Conservation (phyloP, 306 rosid species). For the Castanea crenata region DNA sequence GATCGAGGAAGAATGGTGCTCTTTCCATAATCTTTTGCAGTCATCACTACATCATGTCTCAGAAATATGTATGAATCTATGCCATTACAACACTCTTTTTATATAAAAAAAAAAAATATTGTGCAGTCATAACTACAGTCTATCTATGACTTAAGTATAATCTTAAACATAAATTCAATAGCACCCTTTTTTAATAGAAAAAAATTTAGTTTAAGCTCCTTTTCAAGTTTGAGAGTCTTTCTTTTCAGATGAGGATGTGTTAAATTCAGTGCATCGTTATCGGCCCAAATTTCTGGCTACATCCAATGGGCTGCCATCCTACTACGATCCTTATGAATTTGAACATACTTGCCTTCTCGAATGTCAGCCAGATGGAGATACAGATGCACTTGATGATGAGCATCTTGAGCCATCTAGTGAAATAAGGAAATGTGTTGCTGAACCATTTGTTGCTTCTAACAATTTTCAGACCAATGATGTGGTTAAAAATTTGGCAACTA, state of each 20-base stretch:
- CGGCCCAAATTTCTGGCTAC: conserved; percentile 67
- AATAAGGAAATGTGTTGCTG: conserved; percentile 49
- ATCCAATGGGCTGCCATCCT: conserved; percentile 48
- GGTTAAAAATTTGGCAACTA: conserved; percentile 49
- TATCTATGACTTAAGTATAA: neutral
- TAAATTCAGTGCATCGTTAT: conserved; percentile 62
- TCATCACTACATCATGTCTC: conserved; percentile 67
- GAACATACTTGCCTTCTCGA: conserved; percentile 53
- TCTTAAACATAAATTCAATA: neutral
- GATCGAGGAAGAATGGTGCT: conserved; percentile 80
- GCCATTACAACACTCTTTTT: neutral
- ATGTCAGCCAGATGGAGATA: conserved; percentile 38
- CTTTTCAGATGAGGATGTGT: conserved; percentile 66
- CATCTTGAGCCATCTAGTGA: conserved; percentile 40
- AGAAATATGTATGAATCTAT: conserved; percentile 61
- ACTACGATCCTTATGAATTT: conserved; percentile 49
- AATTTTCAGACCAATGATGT: conserved; percentile 42
- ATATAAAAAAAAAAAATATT: neutral
- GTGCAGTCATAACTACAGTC: neutral
- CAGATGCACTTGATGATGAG: conserved; percentile 39
- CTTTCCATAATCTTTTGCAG: conserved; percentile 60
- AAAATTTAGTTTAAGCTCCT: neutral
- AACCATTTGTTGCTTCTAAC: conserved; percentile 62
- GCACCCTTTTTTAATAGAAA: neutral
- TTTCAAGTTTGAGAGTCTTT: conserved; percentile 1